These are phyloP conservation scores for Eutypella sp. DNA, from an alignment of 2,329 filamentous ascomycete species.

Conservation along the genomic window DNA sequence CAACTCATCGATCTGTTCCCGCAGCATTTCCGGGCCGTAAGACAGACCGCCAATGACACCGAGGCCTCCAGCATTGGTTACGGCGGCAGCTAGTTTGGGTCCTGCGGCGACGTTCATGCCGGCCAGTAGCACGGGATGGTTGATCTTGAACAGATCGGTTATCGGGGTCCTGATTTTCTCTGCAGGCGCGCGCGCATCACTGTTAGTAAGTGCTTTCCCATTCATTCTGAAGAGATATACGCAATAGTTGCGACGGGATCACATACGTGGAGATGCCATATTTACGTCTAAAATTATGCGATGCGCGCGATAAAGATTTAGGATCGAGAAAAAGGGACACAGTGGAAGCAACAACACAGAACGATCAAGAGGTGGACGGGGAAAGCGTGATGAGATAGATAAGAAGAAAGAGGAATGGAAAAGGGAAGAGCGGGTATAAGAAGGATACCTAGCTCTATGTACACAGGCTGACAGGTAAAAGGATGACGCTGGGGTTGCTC, in stretches of 20 bases:
- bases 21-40: conserved; percentile 96
- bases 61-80: conserved; percentile 93
- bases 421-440: no score
- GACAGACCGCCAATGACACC: conserved; percentile 94
- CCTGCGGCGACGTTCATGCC: conserved; percentile 99
- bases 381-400: neutral
- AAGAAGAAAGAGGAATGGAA: neutral
- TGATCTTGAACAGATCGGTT: conserved; percentile 96
- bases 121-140: conserved; percentile 90
- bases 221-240: conserved; percentile 1
- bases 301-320: neutral
- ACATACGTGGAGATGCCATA: conserved; percentile 30
- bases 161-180: conserved; percentile 86
- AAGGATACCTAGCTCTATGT: no score
- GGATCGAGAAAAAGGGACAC: neutral
- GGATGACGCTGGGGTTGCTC: no score
- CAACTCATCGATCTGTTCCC: conserved; percentile 89
- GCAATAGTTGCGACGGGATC: no score
- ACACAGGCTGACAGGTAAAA: no score
- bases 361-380: neutral
- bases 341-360: neutral
- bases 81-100: conserved; percentile 90
- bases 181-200: conserved; percentile 32
- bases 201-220: conserved; percentile 12
- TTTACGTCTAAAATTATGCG: conserved; percentile 11